A percentile compares a stretch with the other conserved stretches of the same genome.
phyloP scores from a whole-genome alignment of 1,284 basidiomycete species.

The Tranzscheliella williamsii region DNA sequence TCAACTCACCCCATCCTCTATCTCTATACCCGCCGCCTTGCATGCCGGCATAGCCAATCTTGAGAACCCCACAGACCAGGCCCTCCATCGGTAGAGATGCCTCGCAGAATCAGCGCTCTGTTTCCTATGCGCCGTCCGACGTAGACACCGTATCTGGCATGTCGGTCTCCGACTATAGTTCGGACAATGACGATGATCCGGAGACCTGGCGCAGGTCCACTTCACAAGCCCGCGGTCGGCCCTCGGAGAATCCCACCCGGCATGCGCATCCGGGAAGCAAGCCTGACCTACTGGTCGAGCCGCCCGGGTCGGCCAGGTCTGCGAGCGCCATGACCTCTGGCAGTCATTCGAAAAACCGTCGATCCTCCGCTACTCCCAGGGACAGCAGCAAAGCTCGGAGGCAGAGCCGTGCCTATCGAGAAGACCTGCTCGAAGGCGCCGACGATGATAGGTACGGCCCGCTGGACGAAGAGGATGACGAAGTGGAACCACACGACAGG shows the following conservation, averaged over 20 bases:
- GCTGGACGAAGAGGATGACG: conserved; percentile 62
- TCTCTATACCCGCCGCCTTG: background rate
- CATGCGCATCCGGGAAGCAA: conserved; percentile 20
- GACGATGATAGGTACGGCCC: conserved; percentile 40
- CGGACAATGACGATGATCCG: conserved; percentile 38
- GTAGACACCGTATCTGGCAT: conserved; percentile 43
- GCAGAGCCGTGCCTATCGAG: conserved; percentile 22
- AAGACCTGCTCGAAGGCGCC: conserved; percentile 16
- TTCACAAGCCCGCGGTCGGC: conserved; percentile 8
- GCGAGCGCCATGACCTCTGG: conserved; percentile 11
- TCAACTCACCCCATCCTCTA: background rate
- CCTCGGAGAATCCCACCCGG: conserved; percentile 16
- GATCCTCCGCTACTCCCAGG: conserved; percentile 14
- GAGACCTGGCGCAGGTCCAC: conserved; percentile 19
- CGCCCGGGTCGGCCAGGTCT: conserved; percentile 8
- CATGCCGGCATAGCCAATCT: conserved; percentile 1
- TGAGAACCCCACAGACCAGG: conserved; percentile 21
- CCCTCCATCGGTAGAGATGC: conserved; percentile 18
- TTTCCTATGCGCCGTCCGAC: conserved; percentile 48
- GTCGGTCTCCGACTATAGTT: conserved; percentile 49
- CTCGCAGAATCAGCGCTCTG: conserved; percentile 32
- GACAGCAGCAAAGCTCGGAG: conserved; percentile 30
- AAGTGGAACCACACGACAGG: conserved; percentile 64
- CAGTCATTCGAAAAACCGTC: conserved; percentile 17
- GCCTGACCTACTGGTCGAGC: conserved; percentile 21